Evolutionary conservation across 2,329 filamentous ascomycete genomes (phyloP).

Genomic region (Diaporthe ilicicola): DNA sequence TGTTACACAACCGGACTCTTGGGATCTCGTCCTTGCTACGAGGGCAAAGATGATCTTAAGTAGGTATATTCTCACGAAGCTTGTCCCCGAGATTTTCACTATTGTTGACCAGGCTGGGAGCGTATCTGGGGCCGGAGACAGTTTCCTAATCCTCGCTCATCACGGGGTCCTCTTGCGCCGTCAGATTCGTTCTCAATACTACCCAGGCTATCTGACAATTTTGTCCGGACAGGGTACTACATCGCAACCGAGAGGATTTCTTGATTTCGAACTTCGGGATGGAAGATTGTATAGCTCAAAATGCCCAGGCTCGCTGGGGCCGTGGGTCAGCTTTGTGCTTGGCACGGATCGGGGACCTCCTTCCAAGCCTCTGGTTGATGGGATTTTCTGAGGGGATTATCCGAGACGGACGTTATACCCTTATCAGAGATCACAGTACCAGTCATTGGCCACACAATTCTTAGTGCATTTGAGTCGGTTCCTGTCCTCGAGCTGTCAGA

Average conservation of each 20-base stretch:
- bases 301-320: neutral
- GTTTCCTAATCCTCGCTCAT: neutral
- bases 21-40: neutral
- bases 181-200: neutral
- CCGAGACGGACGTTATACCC: neutral
- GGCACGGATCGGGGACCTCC: constrained; percentile 2
- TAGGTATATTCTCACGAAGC: neutral
- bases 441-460: neutral
- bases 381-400: neutral
- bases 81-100: neutral
- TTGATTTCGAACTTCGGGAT: neutral
- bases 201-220: neutral
- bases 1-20: neutral
- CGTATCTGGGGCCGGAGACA: constrained; percentile 5
- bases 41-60: neutral
- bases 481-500: too few relatives aligned
- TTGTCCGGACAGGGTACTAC: neutral
- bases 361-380: constrained; percentile 1
- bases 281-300: neutral
- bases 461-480: neutral
- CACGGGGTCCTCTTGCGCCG: neutral
- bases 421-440: neutral
- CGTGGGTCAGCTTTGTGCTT: constrained; percentile 5
- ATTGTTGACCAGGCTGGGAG: neutral
- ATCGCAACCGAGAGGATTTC: neutral